These are phyloP conservation scores for Immersiella caudata DNA, from an alignment of 495 filamentous ascomycete genomes.

Conservation along the genomic window DNA sequence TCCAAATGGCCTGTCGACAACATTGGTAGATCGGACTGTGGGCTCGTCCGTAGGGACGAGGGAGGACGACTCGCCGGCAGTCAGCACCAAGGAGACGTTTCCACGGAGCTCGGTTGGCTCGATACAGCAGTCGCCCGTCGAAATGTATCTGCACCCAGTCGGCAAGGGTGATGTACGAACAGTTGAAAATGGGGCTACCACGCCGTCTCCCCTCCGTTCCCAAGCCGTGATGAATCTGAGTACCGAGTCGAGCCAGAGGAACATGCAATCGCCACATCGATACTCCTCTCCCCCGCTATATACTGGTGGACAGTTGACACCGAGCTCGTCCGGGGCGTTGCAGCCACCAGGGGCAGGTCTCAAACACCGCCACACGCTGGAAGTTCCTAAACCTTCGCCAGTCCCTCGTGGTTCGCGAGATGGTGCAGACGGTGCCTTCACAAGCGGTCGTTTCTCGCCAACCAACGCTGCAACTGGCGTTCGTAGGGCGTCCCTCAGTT, in stretches of 20 bases:
- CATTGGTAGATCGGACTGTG: constrained; percentile 31
- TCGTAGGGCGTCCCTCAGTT: constrained; percentile 77
- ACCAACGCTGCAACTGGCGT: constrained; percentile 55
- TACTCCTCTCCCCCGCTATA: constrained; percentile 74
- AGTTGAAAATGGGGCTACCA: constrained; percentile 32
- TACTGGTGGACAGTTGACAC: constrained; percentile 46
- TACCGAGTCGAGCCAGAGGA: constrained; percentile 44
- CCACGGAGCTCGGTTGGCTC: constrained; percentile 38
- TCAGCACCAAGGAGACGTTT: constrained; percentile 19
- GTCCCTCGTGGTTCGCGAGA: constrained; percentile 54
- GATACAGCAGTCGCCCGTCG: constrained; percentile 37
- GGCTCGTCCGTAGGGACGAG: not conserved
- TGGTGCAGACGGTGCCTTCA: constrained; percentile 65
- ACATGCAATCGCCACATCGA: constrained; percentile 58
- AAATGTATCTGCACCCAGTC: constrained; percentile 38
- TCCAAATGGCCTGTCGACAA: constrained; percentile 25
- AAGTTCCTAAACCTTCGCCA: constrained; percentile 68
- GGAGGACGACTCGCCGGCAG: not conserved
- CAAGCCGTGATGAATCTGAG: constrained; percentile 43
- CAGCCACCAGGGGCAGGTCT: constrained; percentile 53
- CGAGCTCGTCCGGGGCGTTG: constrained; percentile 47
- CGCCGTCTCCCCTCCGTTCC: constrained; percentile 19
- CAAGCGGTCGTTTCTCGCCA: constrained; percentile 85
- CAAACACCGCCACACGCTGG: constrained; percentile 86
- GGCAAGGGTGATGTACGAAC: constrained; percentile 36